Percentiles rank a stretch among this genome's conserved stretches.
Evolutionary conservation across 2,329 filamentous ascomycete genomes (phyloP).

Genomic region (Escovopsis sp.): DNA sequence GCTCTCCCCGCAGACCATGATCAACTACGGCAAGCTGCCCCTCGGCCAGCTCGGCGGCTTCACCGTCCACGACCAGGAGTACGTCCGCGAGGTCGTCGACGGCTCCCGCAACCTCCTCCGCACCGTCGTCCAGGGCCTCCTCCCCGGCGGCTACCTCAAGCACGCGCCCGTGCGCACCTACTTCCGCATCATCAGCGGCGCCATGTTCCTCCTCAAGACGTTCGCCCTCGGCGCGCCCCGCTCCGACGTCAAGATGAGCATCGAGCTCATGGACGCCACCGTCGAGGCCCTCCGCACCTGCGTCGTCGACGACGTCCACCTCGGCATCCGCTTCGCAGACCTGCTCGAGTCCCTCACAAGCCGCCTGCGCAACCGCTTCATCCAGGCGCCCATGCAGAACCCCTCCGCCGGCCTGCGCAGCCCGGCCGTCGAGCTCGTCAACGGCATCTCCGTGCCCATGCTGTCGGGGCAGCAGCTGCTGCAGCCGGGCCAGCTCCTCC

Average conservation of each 20-base stretch:
- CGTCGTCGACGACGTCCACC: slow-evolving; percentile 72
- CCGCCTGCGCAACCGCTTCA: slow-evolving; percentile 59
- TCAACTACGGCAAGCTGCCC: slow-evolving; percentile 49
- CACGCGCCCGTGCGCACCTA: slow-evolving; percentile 75
- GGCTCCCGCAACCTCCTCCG: slow-evolving; percentile 63
- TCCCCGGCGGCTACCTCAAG: slow-evolving; percentile 62
- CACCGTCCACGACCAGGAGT: slow-evolving; percentile 53
- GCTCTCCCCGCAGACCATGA: slow-evolving; percentile 49
- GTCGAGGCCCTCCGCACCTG: slow-evolving; percentile 62
- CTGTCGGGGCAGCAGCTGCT: too few species aligned
- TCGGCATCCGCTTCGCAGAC: slow-evolving; percentile 73
- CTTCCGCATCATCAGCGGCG: slow-evolving; percentile 73
- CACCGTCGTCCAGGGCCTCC: slow-evolving; percentile 61
- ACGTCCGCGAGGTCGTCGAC: slow-evolving; percentile 62
- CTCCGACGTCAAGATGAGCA: slow-evolving; percentile 61
- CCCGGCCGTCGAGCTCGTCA: slow-evolving; percentile 21
- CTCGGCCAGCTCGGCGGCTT: slow-evolving; percentile 50
- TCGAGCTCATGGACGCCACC: slow-evolving; percentile 59
- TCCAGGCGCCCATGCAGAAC: slow-evolving; percentile 40
- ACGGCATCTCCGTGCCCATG: slow-evolving; percentile 10
- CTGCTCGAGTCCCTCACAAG: slow-evolving; percentile 66
- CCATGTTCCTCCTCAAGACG: slow-evolving; percentile 74
- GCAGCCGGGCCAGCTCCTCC: too few species aligned
- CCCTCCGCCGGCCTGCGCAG: slow-evolving; percentile 24
- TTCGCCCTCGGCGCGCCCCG: slow-evolving; percentile 70